Percentiles rank a stretch among this genome's conserved stretches.
Evolutionary conservation across 306 rosid species (phyloP).

Genomic region (Medicago arabica): DNA sequence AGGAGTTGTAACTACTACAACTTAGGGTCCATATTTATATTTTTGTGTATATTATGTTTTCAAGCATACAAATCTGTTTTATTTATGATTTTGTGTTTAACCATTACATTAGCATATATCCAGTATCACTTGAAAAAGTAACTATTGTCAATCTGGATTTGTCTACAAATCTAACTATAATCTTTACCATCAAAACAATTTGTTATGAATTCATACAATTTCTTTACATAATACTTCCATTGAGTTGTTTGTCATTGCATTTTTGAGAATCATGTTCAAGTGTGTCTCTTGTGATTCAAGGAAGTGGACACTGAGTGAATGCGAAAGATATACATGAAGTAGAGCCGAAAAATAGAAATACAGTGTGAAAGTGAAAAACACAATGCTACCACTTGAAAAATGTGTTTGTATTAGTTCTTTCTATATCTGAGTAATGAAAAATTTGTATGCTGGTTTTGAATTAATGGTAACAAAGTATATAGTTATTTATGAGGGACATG

Average conservation of each 20-base stretch:
- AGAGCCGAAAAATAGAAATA: conserved; percentile 96
- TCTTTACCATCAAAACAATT: not conserved
- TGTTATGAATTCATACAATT: conserved; percentile 12
- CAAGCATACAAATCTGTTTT: too few relatives aligned
- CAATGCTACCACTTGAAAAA: conserved; percentile 87
- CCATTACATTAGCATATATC: too few relatives aligned
- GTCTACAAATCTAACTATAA: conserved; percentile 23
- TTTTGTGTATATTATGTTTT: too few relatives aligned
- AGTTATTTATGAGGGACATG: too few relatives aligned
- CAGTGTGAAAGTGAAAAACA: conserved; percentile 89
- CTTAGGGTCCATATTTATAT: not conserved
- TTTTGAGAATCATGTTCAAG: conserved; percentile 73
- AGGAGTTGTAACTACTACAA: too few relatives aligned
- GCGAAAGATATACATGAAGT: conserved; percentile 94
- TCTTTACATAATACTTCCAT: conserved; percentile 43
- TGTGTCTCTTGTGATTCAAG: conserved; percentile 82
- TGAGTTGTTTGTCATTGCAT: conserved; percentile 41
- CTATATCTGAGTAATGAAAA: too few relatives aligned
- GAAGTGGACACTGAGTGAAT: conserved; percentile 86
- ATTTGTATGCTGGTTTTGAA: too few relatives aligned
- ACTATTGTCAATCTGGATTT: not conserved
- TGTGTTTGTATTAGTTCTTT: conserved; percentile 94
- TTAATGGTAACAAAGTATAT: too few relatives aligned
- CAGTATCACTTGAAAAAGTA: too few relatives aligned
- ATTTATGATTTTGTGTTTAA: too few relatives aligned